Conservation (phyloP, 768 basidiomycete genomes). For the Suillus tomentosus region DNA sequence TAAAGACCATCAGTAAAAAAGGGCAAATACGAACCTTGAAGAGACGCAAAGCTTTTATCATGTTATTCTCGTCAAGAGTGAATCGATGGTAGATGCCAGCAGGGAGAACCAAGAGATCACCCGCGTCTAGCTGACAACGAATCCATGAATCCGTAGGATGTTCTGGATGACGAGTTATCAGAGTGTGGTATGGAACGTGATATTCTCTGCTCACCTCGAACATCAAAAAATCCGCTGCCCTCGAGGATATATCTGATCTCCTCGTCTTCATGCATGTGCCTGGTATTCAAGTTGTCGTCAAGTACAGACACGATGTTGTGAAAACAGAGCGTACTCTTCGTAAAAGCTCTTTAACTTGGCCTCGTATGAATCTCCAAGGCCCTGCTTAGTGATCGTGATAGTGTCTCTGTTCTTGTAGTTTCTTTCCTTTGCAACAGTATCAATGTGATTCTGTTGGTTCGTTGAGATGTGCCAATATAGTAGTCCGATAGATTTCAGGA, state of each 20-base stretch:
- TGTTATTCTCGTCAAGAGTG: constrained; percentile 77
- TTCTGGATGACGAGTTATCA: constrained; percentile 41
- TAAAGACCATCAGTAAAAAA: not conserved
- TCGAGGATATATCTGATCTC: constrained; percentile 88
- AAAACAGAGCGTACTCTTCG: constrained; percentile 60
- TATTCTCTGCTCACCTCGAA: constrained; percentile 60
- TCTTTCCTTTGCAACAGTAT: constrained; percentile 64
- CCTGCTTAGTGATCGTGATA: constrained; percentile 76
- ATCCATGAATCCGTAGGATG: constrained; percentile 76
- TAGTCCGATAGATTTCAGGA: constrained; percentile 61
- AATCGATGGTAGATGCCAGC: constrained; percentile 95
- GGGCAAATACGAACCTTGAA: constrained; percentile 63
- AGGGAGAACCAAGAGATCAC: constrained; percentile 86
- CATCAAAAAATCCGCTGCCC: constrained; percentile 90
- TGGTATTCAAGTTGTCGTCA: constrained; percentile 27
- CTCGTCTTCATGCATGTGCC: constrained; percentile 95
- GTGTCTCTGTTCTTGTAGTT: constrained; percentile 85
- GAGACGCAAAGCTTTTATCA: constrained; percentile 75
- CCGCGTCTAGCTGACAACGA: constrained; percentile 69
- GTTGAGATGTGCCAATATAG: constrained; percentile 68
- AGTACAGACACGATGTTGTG: no score
- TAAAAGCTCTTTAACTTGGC: constrained; percentile 81
- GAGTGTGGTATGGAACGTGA: not conserved
- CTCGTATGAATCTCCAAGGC: constrained; percentile 83
- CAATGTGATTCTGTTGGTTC: constrained; percentile 48